These are phyloP conservation scores for Paxillus rubicundulus DNA, from an alignment of 768 basidiomycete genomes.

Conservation along the genomic window DNA sequence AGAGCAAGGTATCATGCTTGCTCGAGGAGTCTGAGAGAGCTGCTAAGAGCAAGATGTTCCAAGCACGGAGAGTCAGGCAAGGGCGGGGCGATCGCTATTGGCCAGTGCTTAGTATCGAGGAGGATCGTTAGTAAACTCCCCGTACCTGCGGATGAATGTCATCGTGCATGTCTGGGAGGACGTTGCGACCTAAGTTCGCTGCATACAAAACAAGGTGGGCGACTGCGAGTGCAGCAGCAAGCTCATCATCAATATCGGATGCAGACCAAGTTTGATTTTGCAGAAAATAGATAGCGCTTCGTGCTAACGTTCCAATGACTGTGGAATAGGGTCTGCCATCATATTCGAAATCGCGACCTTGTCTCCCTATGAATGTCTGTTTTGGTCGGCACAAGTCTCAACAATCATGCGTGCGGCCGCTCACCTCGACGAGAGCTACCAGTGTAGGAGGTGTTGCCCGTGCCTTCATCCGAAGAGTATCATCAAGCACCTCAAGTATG, in stretches of 20 bases:
- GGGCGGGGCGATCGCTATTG: constrained; percentile 35
- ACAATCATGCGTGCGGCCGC: not conserved
- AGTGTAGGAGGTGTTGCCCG: constrained; percentile 49
- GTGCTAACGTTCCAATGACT: constrained; percentile 39
- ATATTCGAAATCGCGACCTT: constrained; percentile 6
- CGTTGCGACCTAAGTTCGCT: constrained; percentile 40
- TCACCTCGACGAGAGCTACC: constrained; percentile 53
- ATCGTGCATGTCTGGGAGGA: constrained; percentile 38
- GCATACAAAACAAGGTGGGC: constrained; percentile 53
- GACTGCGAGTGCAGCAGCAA: constrained; percentile 48
- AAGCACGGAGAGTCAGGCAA: constrained; percentile 49
- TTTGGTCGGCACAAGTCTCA: not conserved
- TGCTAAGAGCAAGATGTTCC: constrained; percentile 62
- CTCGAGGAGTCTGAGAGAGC: constrained; percentile 42
- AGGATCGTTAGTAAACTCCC: constrained; percentile 21
- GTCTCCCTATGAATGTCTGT: constrained; percentile 26
- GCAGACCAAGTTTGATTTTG: constrained; percentile 49
- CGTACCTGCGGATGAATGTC: constrained; percentile 30
- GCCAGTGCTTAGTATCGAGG: not conserved
- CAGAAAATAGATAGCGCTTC: constrained; percentile 53
- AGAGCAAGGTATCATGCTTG: constrained; percentile 37
- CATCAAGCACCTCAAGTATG: constrained; percentile 51
- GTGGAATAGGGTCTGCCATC: not conserved
- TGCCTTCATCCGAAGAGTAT: constrained; percentile 53
- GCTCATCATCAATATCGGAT: constrained; percentile 48